phyloP scores from a whole-genome alignment of 495 filamentous ascomycete species.

The Penicillium cosmopolitanum region DNA sequence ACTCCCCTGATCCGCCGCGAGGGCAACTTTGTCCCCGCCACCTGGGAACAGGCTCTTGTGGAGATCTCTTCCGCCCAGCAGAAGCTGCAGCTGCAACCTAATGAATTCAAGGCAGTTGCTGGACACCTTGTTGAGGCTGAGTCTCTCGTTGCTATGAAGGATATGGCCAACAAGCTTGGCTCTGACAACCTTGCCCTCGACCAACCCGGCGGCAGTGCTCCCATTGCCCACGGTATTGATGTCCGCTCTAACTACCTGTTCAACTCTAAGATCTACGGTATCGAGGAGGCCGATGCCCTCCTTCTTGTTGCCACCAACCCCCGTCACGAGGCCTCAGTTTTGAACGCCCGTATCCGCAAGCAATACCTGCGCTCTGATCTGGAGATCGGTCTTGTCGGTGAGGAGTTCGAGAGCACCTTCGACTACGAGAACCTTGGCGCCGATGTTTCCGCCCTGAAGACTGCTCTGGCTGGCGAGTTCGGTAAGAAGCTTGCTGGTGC shows the following conservation, averaged over 20 bases:
- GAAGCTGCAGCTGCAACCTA: constrained; percentile 73
- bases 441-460: constrained; percentile 77
- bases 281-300: constrained; percentile 91
- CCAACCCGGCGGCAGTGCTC: constrained; percentile 79
- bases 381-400: constrained; percentile 88
- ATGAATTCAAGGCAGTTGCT: constrained; percentile 95
- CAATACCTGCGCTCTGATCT: constrained; percentile 96
- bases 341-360: constrained; percentile 96
- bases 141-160: constrained; percentile 94
- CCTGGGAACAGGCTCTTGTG: constrained; percentile 91
- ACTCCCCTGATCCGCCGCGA: constrained; percentile 87
- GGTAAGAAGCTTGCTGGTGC: constrained; percentile 90
- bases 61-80: constrained; percentile 80
- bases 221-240: constrained; percentile 90
- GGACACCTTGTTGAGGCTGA: constrained; percentile 90
- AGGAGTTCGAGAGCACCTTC: constrained; percentile 89
- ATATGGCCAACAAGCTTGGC: constrained; percentile 90
- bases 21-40: constrained; percentile 83
- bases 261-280: constrained; percentile 90
- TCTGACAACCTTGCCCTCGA: constrained; percentile 96
- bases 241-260: constrained; percentile 93
- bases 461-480: constrained; percentile 80
- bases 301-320: constrained; percentile 94
- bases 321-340: constrained; percentile 87
- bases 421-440: constrained; percentile 87